Evolutionary conservation across 192 early-diverging fungal genomes (phyloP).

Genomic region (Funneliformis mosseae): DNA sequence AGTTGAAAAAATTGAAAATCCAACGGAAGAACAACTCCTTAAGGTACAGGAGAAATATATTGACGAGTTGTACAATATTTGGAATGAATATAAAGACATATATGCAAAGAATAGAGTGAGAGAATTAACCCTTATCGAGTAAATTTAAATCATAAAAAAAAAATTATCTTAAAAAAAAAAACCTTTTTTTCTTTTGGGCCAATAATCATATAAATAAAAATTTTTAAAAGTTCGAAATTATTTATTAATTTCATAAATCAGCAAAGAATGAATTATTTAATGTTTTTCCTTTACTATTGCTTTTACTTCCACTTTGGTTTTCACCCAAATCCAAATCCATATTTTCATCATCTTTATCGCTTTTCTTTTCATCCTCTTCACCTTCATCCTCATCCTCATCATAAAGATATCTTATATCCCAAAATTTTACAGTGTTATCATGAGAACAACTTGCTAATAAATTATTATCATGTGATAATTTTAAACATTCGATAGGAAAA

Average conservation of each 20-base stretch:
- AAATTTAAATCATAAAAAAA: constrained; percentile 27
- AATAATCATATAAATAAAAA: not conserved
- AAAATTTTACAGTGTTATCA: constrained; percentile 86
- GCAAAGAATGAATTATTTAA: not conserved
- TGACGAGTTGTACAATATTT: constrained; percentile 62
- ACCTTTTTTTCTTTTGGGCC: not conserved
- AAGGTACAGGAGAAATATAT: constrained; percentile 71
- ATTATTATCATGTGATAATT: constrained; percentile 68
- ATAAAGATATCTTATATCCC: constrained; percentile 74
- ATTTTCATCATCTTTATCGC: constrained; percentile 47
- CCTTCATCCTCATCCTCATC: constrained; percentile 50
- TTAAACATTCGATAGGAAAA: constrained; percentile 86
- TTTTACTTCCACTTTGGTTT: not conserved
- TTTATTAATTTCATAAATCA: not conserved
- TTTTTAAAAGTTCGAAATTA: too few relatives aligned
- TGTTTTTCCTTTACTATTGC: not conserved
- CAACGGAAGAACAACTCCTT: constrained; percentile 60
- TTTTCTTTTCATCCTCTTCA: constrained; percentile 48
- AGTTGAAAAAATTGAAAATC: constrained; percentile 53
- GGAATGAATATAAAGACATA: constrained; percentile 71
- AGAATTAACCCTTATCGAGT: constrained; percentile 70
- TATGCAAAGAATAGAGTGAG: constrained; percentile 65
- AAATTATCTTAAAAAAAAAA: not conserved
- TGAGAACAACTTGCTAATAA: constrained; percentile 84
- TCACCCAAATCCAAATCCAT: constrained; percentile 30